phyloP scores from a whole-genome alignment of 768 basidiomycete species.

The Lentinula lateritia region DNA sequence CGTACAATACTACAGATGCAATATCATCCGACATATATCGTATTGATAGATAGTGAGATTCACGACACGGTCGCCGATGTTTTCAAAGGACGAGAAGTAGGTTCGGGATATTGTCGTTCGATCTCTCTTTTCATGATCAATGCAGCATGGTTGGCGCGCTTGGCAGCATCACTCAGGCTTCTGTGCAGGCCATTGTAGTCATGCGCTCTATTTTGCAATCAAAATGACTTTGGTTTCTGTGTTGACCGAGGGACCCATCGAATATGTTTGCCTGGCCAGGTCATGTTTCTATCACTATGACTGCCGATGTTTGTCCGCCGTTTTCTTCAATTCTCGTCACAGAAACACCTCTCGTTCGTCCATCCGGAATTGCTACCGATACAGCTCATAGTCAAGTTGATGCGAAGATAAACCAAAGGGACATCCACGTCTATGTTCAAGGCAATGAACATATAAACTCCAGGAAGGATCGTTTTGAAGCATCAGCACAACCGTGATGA shows the following conservation, averaged over 20 bases:
- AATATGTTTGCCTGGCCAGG: background rate
- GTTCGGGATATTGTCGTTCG: background rate
- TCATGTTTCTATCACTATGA: background rate
- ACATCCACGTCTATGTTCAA: background rate
- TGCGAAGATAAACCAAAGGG: slow-evolving; percentile 2
- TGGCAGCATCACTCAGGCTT: background rate
- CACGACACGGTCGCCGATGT: no score
- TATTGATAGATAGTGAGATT: no score
- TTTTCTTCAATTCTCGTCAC: background rate
- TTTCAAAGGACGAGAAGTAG: background rate
- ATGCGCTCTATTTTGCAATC: background rate
- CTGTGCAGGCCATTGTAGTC: background rate
- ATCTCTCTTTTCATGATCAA: background rate
- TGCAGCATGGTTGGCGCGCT: background rate
- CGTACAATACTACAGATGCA: no score
- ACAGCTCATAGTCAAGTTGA: background rate
- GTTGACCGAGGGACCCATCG: background rate
- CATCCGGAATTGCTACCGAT: background rate
- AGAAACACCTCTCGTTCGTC: background rate
- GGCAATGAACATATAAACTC: background rate
- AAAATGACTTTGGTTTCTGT: background rate
- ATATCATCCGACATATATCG: no score
- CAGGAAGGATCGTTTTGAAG: background rate
- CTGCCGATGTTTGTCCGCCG: background rate
- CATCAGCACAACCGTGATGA: background rate